Base-by-base conservation (phyloP, 768 basidiomycete genomes). In the Mycena chlorophos region DNA sequence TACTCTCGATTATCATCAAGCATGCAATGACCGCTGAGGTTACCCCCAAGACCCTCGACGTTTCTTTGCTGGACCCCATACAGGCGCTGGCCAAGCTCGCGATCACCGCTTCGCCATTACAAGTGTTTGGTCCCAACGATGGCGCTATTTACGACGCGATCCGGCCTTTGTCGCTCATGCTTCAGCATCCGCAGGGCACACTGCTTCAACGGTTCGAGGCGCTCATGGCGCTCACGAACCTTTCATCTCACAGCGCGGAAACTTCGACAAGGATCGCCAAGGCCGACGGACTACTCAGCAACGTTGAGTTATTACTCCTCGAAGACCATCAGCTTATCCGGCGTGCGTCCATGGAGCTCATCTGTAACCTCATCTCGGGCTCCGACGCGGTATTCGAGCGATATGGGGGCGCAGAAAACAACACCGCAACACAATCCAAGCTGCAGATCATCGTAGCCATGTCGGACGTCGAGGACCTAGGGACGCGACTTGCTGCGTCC, bases 181-280 rank as follows among this genome's bases (percentile, higher is more conserved):
- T 98, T 30, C 80, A 83, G 37, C 85, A 89, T 65, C 72, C 83
- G 1, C 78, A 83, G 0, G 82, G 91, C 8, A 86, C 73, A 43
- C 80, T 89, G 29, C 75, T 98, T 5, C 93, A 97, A 66, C 81
- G 82, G 37, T 99, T 99, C 65, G 97, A 99, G 70, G 85, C 86
- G 3, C 77, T 95, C 63, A 98, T 98, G 96, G 95, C 94, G 1
- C 78, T 99, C 50, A 99, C 97, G 6, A 99, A 99, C 68, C 73
- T 98, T 39, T 87, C 96, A 0, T 94, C 94, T 17, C 80, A 91
- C 49, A 82, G 81, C 47, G 74, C 84, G 0, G 80, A 83, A 27
- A 69, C 86, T 8, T 85, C 91, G 2, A 75, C 81, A 19, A 82
- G 87, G 43, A 82, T 97, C 46, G 86, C 85, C 1, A 75, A 76